phyloP scores from a whole-genome alignment of 768 basidiomycete genomes.

The Boletus insuetus region DNA sequence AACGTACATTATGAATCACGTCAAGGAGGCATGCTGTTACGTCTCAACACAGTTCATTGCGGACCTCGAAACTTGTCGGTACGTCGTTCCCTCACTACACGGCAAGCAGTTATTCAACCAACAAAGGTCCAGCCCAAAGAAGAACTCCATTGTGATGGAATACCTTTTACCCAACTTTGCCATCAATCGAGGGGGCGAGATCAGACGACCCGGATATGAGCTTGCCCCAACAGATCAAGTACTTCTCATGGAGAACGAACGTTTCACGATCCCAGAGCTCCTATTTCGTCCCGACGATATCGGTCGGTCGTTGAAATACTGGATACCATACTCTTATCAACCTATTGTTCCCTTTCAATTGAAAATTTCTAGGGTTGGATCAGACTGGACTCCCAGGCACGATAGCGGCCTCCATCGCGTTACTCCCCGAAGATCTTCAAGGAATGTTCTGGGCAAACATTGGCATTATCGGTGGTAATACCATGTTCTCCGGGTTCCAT shows the following conservation, averaged over 20 bases:
- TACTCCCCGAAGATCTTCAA: constrained; percentile 76
- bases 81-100: constrained; percentile 31
- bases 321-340: constrained; percentile 7
- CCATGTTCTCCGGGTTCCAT: constrained; percentile 70
- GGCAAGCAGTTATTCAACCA: constrained; percentile 17
- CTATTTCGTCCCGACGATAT: constrained; percentile 90
- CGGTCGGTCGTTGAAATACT: constrained; percentile 46
- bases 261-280: constrained; percentile 90
- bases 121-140: constrained; percentile 49
- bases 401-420: constrained; percentile 71
- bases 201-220: constrained; percentile 53
- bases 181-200: constrained; percentile 54
- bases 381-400: constrained; percentile 78
- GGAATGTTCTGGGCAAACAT: constrained; percentile 98
- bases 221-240: constrained; percentile 61
- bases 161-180: constrained; percentile 91
- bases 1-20: constrained; percentile 88
- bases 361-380: constrained; percentile 54
- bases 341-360: constrained; percentile 1
- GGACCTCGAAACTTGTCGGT: constrained; percentile 83
- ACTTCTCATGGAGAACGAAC: constrained; percentile 85
- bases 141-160: constrained; percentile 75
- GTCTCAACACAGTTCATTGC: constrained; percentile 67
- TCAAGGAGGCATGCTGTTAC: constrained; percentile 89
- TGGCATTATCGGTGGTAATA: constrained; percentile 82